A percentile compares a stretch with the other conserved stretches of the same genome.
phyloP scores from a whole-genome alignment of 2,329 filamentous ascomycete genomes.

The Aureobasidium sp. region DNA sequence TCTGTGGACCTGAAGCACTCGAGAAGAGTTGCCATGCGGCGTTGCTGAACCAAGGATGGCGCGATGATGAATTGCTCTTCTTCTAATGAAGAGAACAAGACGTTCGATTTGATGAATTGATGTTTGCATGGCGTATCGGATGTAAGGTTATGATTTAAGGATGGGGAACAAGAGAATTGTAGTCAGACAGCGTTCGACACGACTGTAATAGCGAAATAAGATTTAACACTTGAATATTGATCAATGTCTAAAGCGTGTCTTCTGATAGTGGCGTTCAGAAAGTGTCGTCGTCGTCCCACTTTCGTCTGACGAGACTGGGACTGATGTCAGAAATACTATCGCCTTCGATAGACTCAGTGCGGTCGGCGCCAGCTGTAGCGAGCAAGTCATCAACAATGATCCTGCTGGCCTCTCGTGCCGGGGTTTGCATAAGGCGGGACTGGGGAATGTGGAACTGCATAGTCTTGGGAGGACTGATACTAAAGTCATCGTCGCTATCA shows the following conservation, averaged over 20 bases:
- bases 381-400: slow-evolving; percentile 76
- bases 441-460: slow-evolving; percentile 78
- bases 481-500: slow-evolving; percentile 50
- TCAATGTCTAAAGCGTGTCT: neutral
- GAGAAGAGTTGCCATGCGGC: slow-evolving; percentile 59
- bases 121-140: neutral
- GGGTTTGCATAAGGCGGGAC: slow-evolving; percentile 71
- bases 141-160: neutral
- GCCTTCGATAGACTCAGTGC: slow-evolving; percentile 41
- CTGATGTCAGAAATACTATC: slow-evolving; percentile 38
- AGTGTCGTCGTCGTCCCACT: slow-evolving; percentile 40
- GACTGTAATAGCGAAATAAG: neutral
- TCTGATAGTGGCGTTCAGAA: slow-evolving; percentile 28
- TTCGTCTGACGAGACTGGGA: slow-evolving; percentile 40
- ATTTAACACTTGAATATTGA: neutral
- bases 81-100: slow-evolving; percentile 45
- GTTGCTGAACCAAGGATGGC: slow-evolving; percentile 60
- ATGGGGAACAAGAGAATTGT: neutral
- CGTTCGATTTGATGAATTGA: neutral
- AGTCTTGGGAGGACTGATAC: slow-evolving; percentile 77
- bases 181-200: neutral
- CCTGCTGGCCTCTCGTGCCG: slow-evolving; percentile 72
- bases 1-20: slow-evolving; percentile 72
- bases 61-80: slow-evolving; percentile 64
- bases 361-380: slow-evolving; percentile 61